A percentile compares a stretch with the other conserved stretches of the same genome.
Conservation (phyloP, 371 early-diverging fungal species). For the Hamiltosporidium magnivora region DNA sequence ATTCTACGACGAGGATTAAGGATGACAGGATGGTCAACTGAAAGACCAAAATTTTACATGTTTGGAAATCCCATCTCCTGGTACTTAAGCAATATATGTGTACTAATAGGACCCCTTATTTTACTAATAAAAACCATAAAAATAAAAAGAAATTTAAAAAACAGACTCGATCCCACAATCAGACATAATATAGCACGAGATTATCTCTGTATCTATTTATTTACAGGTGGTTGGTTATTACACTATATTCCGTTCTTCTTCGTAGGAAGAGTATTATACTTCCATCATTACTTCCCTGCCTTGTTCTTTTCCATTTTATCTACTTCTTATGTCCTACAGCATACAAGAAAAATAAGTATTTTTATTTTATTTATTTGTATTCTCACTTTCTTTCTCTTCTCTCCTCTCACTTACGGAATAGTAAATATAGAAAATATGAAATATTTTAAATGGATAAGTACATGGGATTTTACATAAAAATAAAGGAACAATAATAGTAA, state of each 20-base stretch:
- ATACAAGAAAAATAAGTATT: conserved; percentile 51
- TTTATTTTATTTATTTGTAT: no score
- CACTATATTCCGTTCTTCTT: conserved; percentile 89
- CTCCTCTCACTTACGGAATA: no score
- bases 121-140: conserved; percentile 17
- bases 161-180: neutral
- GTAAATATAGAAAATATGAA: no score
- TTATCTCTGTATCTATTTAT: conserved; percentile 1
- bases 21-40: conserved; percentile 87
- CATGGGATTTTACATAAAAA: no score
- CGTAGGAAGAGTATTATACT: conserved; percentile 80
- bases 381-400: no score
- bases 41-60: conserved; percentile 73
- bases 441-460: no score
- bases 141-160: conserved; percentile 1
- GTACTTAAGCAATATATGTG: conserved; percentile 62
- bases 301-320: conserved; percentile 76
- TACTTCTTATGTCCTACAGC: conserved; percentile 59
- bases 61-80: conserved; percentile 86
- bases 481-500: no score
- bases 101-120: conserved; percentile 21
- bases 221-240: conserved; percentile 69
- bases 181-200: neutral
- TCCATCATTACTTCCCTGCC: conserved; percentile 95
- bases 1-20: conserved; percentile 73